Evolutionary conservation across 495 filamentous ascomycete genomes (phyloP), one percentile per base, ranked within the genome.

Genomic region (Penicillium macrosclerotiorum): DNA sequence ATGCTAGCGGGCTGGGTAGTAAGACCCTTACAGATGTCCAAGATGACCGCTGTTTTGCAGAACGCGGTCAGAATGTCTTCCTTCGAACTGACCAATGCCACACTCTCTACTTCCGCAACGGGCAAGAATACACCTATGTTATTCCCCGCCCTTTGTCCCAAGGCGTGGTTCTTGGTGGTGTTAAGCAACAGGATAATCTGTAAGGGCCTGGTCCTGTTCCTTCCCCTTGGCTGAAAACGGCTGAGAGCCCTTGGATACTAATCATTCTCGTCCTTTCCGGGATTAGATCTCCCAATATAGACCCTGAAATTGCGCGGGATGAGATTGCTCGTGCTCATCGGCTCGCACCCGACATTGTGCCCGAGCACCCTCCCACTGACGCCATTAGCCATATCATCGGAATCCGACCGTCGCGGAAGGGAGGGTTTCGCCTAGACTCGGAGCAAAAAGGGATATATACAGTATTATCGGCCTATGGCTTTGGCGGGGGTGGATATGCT

Each of bases 71-170:
- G 34, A 74, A 73, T 45, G 68, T 74, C 5, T 70, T 71, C 32
- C 52, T 62, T 8, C 45, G 47, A 20, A 72, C 66, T 1, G 52
- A 67, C 1, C 44, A 60, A 17, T 65, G 60, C 40, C 30, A 58
- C 4, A 65, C 56, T 0, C 43, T 74, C 49, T 68, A 70, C 37
- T 72, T 74, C 29, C 63, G 66, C 1, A 71, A 71, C 38, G 74
- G 73, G 25, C 54, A 61, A 6, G 71, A 76, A 42, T 77, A 77
- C 38, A 76, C 73, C 13, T 76, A 77, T 47, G 54, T 77, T 14
- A 77, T 77, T 32, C 74, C 74, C 14, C 65, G 73, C n/a, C 63
- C 69, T 4, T 41, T 62, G 4, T 67, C 71, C 9, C 55, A 62
- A 5, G 73, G 71, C 6, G 62, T 76, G 4, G 63, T 77, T 1